phyloP scores from a whole-genome alignment of 768 basidiomycete species.

The Lentinus tigrinus region DNA sequence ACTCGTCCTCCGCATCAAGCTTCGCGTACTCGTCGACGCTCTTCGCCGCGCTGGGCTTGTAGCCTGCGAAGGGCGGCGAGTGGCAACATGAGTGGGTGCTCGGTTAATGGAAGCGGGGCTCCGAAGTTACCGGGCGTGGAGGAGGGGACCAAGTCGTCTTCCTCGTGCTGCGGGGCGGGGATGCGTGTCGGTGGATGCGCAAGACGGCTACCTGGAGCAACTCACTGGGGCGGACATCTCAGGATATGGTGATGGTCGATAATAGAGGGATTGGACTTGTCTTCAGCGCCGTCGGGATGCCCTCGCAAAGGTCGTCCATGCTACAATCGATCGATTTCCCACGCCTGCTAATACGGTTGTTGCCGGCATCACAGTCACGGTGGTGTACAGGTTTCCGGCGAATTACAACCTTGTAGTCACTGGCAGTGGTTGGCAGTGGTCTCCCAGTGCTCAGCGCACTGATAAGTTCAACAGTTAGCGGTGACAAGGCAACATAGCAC shows the following conservation, averaged over 20 bases:
- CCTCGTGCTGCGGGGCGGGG: conserved; percentile 52
- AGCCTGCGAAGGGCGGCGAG: conserved; percentile 46
- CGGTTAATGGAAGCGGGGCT: conserved; percentile 2
- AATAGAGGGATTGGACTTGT: conserved; percentile 16
- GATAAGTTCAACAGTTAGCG: too few species aligned
- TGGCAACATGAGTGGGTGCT: background rate
- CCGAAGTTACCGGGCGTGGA: conserved; percentile 58
- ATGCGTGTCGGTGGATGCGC: background rate
- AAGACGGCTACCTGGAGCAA: conserved; percentile 12
- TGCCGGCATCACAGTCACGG: conserved; percentile 34
- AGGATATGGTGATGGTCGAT: conserved; percentile 25
- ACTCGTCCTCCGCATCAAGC: conserved; percentile 89
- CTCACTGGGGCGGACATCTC: conserved; percentile 52
- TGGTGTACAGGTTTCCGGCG: background rate
- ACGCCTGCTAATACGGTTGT: conserved; percentile 50
- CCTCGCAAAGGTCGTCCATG: conserved; percentile 22
- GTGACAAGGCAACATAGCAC: background rate
- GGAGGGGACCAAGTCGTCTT: conserved; percentile 68
- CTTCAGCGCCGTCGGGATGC: conserved; percentile 17
- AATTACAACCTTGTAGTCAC: background rate
- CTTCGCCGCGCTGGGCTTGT: conserved; percentile 70
- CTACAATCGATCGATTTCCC: conserved; percentile 64
- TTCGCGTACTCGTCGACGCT: conserved; percentile 78
- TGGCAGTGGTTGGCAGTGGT: too few species aligned
- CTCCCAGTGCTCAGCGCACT: too few species aligned